Evolutionary conservation across 2,329 filamentous ascomycete species (phyloP).

Genomic region (Claviceps sp.): DNA sequence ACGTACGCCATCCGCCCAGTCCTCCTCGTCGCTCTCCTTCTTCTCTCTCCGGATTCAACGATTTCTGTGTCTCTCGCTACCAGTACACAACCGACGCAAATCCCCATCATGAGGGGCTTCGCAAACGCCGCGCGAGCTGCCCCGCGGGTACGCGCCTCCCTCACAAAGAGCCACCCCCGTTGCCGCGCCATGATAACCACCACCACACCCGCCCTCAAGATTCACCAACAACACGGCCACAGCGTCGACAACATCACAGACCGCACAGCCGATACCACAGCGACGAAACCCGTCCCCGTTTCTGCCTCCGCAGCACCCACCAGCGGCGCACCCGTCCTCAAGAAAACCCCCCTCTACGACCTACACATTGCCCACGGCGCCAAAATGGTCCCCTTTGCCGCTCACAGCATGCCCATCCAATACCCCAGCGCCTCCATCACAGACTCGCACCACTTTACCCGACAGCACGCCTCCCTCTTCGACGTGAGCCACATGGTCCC

Average conservation of each 20-base stretch:
- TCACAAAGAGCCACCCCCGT: not conserved
- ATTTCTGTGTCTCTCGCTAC: no score
- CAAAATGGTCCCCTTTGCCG: conserved; percentile 95
- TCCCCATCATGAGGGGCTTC: conserved; percentile 18
- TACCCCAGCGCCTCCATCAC: conserved; percentile 65
- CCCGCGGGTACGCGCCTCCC: conserved; percentile 13
- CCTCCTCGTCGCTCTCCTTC: no score
- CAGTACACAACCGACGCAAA: not conserved
- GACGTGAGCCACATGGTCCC: conserved; percentile 97
- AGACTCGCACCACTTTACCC: conserved; percentile 82
- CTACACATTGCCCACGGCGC: conserved; percentile 65
- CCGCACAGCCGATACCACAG: conserved; percentile 9
- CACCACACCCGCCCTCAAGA: no score
- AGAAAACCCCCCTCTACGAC: conserved; percentile 63
- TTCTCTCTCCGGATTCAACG: no score
- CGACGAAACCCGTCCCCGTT: not conserved
- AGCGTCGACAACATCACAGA: conserved; percentile 4
- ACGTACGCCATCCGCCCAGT: no score
- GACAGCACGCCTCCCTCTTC: conserved; percentile 78
- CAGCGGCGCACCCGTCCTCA: not conserved
- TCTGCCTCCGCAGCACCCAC: conserved; percentile 5
- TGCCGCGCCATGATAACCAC: no score
- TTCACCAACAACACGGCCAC: conserved; percentile 2
- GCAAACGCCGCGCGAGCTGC: conserved; percentile 18
- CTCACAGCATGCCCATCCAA: conserved; percentile 84